Base-by-base conservation (phyloP, 345 rosid genomes). In the Kernera saxatilis region DNA sequence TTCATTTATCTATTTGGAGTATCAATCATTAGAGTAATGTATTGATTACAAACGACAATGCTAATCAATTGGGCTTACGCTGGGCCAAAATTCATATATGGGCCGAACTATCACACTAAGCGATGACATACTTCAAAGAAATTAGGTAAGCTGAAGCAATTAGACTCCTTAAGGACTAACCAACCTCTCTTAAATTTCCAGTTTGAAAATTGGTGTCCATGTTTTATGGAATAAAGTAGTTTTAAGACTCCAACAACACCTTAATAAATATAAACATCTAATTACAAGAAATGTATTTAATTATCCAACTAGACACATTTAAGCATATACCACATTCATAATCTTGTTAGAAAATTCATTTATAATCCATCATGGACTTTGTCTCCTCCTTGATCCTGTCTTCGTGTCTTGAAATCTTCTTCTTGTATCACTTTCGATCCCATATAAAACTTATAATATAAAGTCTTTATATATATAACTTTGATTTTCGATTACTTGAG, bases 361-460 rank as follows among this genome's bases (percentile, higher is more conserved):
- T 45, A n/a, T 13, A 27, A 5, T 7, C 8, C 21, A 33, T 14
- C 4, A 5, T 15, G 23, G 64, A 64, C 70, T 63, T 43, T 12
- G 29, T 72, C 76, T 17, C 41, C 51, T 27, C 48, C 63, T 72
- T 43, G 63, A 72, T 52, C 70, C 1, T 50, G 26, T 40, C 75
- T 46, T 22, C 44, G 36, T 55, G 18, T 56, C 18, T 18, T 46
- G 12, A 59, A 14, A 48, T 27, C 17, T 58, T 70, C 49, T 3
- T 58, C 33, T 59, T 49, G 19, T 35, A 8, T 45, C 48, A 25
- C 36, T 57, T 67, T 69, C 12, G 37, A 45, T 56, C 36, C 3
- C 46, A 23, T 43, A 68, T 5, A 56, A 32, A 2, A 0, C 5
- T 17, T 18, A 27, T 70, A 23, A 11, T 69, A 70, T 35, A 57